Conservation (phyloP, 306 rosid species). For the Canavalia ensiformis region DNA sequence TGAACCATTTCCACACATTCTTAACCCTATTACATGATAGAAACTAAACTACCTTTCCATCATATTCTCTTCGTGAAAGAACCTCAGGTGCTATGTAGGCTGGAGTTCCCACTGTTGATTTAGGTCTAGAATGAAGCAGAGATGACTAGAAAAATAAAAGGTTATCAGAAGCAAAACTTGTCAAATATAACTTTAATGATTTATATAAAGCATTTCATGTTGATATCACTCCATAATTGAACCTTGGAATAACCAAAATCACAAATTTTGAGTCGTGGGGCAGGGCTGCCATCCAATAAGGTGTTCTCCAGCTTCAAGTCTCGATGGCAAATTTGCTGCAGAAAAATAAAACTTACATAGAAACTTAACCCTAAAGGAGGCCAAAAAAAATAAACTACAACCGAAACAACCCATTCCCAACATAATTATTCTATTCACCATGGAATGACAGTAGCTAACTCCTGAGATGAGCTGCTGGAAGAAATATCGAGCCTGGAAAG, state of each 20-base stretch:
- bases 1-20: conserved; percentile 39
- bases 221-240: conserved; percentile 39
- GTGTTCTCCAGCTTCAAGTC: conserved; percentile 91
- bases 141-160: conserved; percentile 71
- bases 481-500: conserved; percentile 84
- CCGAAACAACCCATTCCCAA: neutral
- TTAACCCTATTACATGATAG: neutral
- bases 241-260: conserved; percentile 96
- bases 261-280: conserved; percentile 87
- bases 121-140: conserved; percentile 87
- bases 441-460: conserved; percentile 82
- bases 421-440: conserved; percentile 55
- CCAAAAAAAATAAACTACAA: conserved; percentile 21
- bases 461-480: conserved; percentile 97
- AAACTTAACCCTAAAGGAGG: conserved; percentile 16
- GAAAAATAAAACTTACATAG: conserved; percentile 29
- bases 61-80: conserved; percentile 86
- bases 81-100: conserved; percentile 95
- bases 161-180: conserved; percentile 42
- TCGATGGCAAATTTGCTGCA: conserved; percentile 89
- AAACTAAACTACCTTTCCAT: conserved; percentile 76
- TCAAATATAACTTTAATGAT: neutral
- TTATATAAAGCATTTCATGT: conserved; percentile 41
- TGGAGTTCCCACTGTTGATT: conserved; percentile 87
- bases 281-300: conserved; percentile 87